phyloP scores from a whole-genome alignment of 108 stramenopile species.

The Thalassiosira profunda region DNA sequence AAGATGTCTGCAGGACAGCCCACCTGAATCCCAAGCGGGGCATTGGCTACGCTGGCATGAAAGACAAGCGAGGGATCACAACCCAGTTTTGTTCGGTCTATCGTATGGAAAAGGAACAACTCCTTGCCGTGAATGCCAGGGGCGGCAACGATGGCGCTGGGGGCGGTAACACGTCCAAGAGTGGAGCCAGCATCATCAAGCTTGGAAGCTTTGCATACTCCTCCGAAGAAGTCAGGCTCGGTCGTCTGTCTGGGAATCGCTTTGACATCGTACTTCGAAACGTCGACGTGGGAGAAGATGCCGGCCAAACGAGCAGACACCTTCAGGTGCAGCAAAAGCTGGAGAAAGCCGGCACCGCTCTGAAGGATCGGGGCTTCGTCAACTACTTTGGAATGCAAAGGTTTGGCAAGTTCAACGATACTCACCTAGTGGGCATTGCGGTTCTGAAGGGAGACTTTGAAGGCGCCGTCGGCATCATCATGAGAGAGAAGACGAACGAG shows the following conservation, averaged over 20 bases:
- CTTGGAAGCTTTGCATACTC: slow-evolving; percentile 86
- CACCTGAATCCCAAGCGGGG: slow-evolving; percentile 49
- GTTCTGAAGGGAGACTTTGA: slow-evolving; percentile 82
- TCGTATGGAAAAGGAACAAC: slow-evolving; percentile 62
- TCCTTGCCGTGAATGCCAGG: slow-evolving; percentile 55
- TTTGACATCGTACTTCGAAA: slow-evolving; percentile 91
- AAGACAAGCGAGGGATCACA: slow-evolving; percentile 94
- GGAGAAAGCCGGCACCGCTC: slow-evolving; percentile 54
- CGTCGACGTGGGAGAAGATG: slow-evolving; percentile 41
- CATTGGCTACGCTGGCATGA: slow-evolving; percentile 90
- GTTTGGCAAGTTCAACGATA: slow-evolving; percentile 91
- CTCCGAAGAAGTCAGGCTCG: slow-evolving; percentile 67
- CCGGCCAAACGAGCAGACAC: background rate
- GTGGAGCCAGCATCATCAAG: slow-evolving; percentile 60
- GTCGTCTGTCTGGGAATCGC: slow-evolving; percentile 83
- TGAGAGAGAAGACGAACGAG: slow-evolving; percentile 78
- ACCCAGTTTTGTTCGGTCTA: slow-evolving; percentile 89
- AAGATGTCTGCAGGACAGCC: slow-evolving; percentile 59
- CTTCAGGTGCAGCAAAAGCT: slow-evolving; percentile 30
- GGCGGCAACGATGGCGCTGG: slow-evolving; percentile 28
- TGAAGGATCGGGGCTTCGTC: slow-evolving; percentile 81
- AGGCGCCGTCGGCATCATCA: slow-evolving; percentile 80
- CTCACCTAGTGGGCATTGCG: slow-evolving; percentile 84
- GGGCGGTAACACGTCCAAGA: slow-evolving; percentile 57
- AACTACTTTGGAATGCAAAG: slow-evolving; percentile 97